Evolutionary conservation across 768 basidiomycete species (phyloP).

Genomic region (Gyrodon lividus): DNA sequence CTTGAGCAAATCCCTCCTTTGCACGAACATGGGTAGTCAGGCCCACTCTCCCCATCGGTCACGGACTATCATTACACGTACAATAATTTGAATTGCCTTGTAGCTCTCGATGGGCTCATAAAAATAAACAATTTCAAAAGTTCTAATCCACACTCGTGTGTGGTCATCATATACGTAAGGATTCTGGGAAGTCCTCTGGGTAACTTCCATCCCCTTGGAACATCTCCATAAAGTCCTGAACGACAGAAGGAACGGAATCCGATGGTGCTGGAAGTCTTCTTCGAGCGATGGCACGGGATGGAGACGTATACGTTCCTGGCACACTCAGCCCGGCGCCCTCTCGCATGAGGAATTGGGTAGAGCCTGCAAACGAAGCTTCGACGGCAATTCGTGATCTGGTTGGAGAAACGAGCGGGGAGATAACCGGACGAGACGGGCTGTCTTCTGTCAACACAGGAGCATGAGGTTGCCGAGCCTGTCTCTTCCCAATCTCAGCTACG

Average conservation of each 20-base stretch:
- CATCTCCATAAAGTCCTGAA: slow-evolving; percentile 33
- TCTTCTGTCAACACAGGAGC: slow-evolving; percentile 4
- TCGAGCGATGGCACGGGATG: neutral
- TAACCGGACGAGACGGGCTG: slow-evolving; percentile 7
- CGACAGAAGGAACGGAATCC: slow-evolving; percentile 27
- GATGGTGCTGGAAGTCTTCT: slow-evolving; percentile 1
- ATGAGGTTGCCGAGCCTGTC: neutral
- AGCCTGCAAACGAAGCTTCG: neutral
- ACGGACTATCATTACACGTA: neutral
- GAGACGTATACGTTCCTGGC: neutral
- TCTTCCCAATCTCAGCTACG: slow-evolving; percentile 17
- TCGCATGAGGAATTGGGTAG: slow-evolving; percentile 3
- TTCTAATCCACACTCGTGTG: neutral
- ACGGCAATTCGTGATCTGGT: slow-evolving; percentile 14
- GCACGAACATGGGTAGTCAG: too few relatives aligned
- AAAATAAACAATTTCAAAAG: neutral
- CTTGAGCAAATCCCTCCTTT: slow-evolving; percentile 12
- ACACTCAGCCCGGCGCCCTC: slow-evolving; percentile 10
- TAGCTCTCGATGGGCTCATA: neutral
- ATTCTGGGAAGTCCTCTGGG: slow-evolving; percentile 34
- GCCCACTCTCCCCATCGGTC: too few relatives aligned
- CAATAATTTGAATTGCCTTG: neutral
- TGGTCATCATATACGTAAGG: slow-evolving; percentile 19
- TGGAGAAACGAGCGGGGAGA: slow-evolving; percentile 32
- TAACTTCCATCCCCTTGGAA: slow-evolving; percentile 35